Percentiles rank a stretch among this genome's conserved stretches.
Evolutionary conservation across 148 eudicot species (phyloP).

Genomic region (Vaccinium vitisidaea): DNA sequence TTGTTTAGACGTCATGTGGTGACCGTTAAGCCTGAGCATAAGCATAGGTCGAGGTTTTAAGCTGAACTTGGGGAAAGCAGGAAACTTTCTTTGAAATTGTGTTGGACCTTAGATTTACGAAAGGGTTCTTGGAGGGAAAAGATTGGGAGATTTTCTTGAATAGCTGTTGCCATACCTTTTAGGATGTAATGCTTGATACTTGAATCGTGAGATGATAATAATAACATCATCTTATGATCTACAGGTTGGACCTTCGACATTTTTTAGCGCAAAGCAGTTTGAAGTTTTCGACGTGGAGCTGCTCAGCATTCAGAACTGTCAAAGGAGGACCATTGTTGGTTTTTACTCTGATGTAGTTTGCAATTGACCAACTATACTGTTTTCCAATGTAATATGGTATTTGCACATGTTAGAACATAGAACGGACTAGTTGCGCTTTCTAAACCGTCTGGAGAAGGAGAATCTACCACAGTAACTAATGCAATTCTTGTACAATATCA

Average conservation of each 20-base stretch:
- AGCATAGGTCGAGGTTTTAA: neutral
- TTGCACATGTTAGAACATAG: neutral
- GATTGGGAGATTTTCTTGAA: neutral
- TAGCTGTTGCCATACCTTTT: neutral
- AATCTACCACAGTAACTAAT: neutral
- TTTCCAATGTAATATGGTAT: neutral
- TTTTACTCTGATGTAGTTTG: constrained; percentile 93
- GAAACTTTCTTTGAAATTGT: neutral
- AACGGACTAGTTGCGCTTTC: neutral
- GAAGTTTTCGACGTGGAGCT: constrained; percentile 92
- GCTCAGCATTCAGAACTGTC: constrained; percentile 72
- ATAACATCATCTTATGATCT: neutral
- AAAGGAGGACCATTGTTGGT: constrained; percentile 84
- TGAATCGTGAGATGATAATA: neutral
- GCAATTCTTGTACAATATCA: neutral
- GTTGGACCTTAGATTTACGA: neutral
- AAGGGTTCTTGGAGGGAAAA: neutral
- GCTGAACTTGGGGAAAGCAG: neutral
- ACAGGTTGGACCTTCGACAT: constrained; percentile 96
- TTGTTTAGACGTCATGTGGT: neutral
- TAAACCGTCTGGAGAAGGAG: neutral
- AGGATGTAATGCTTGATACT: neutral
- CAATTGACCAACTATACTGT: constrained; percentile 26
- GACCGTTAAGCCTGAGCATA: neutral
- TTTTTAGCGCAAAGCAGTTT: constrained; percentile 88